Evolutionary conservation across 805 yeast genomes (phyloP).

Genomic region (Wickerhamiella brachini): DNA sequence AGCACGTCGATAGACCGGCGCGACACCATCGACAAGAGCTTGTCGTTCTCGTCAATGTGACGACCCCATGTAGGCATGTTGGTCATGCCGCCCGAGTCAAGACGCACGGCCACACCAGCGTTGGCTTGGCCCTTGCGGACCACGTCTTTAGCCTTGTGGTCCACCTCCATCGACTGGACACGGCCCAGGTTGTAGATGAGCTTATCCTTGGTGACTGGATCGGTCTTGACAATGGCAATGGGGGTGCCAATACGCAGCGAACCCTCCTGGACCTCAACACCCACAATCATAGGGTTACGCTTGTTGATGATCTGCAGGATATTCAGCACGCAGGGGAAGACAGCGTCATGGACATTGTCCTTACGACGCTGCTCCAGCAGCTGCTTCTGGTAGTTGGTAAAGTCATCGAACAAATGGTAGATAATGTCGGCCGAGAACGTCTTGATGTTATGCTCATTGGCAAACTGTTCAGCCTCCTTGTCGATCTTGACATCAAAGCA

Average conservation of each 20-base stretch:
- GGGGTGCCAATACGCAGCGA: slow-evolving; percentile 85
- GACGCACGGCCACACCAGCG: slow-evolving; percentile 98
- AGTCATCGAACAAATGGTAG: slow-evolving; percentile 90
- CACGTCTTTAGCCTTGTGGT: slow-evolving; percentile 65
- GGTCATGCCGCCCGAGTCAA: slow-evolving; percentile 71
- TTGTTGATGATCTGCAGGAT: slow-evolving; percentile 94
- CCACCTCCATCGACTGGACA: slow-evolving; percentile 87
- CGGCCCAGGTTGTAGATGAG: slow-evolving; percentile 63
- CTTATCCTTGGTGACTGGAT: slow-evolving; percentile 69
- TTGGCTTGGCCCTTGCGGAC: slow-evolving; percentile 91
- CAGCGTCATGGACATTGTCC: slow-evolving; percentile 77
- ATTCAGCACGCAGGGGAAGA: slow-evolving; percentile 88
- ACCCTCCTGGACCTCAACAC: slow-evolving; percentile 95
- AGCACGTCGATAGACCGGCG: slow-evolving; percentile 91
- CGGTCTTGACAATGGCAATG: slow-evolving; percentile 80
- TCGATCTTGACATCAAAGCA: slow-evolving; percentile 97
- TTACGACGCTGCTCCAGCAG: slow-evolving; percentile 81
- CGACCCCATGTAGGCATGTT: slow-evolving; percentile 99
- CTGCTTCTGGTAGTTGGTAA: slow-evolving; percentile 81
- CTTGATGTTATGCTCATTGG: slow-evolving; percentile 80
- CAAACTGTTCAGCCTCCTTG: slow-evolving; percentile 97
- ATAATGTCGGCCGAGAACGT: slow-evolving; percentile 94
- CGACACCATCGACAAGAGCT: slow-evolving; percentile 74
- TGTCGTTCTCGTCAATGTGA: slow-evolving; percentile 90
- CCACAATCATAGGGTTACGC: slow-evolving; percentile 98